Conservation (phyloP, 2,329 filamentous ascomycete species). For the Fusarium sp. region DNA sequence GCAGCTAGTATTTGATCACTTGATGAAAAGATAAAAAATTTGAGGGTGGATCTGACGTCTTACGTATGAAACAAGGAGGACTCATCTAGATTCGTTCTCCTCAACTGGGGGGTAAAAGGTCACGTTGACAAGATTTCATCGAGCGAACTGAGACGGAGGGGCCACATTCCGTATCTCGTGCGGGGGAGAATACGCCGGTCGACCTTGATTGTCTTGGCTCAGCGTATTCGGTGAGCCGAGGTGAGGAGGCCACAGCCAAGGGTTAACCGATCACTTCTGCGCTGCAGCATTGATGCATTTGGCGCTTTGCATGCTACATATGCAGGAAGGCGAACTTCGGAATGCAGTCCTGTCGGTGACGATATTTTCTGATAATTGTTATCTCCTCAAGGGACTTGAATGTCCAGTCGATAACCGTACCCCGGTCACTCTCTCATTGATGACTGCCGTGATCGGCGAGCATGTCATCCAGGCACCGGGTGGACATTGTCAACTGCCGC, state of each 20-base stretch:
- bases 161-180: constrained; percentile 5
- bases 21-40: constrained; percentile 1
- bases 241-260: constrained; percentile 27
- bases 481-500: neutral
- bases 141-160: neutral
- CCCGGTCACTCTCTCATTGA: neutral
- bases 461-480: neutral
- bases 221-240: constrained; percentile 28
- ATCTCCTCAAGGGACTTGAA: constrained; percentile 4
- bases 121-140: constrained; percentile 4
- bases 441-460: constrained; percentile 5
- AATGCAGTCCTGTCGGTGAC: constrained; percentile 10
- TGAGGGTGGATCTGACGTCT: constrained; percentile 2
- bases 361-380: constrained; percentile 3
- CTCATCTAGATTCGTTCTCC: constrained; percentile 11
- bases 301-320: neutral
- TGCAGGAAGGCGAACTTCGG: constrained; percentile 20
- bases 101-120: constrained; percentile 5
- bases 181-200: neutral
- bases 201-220: neutral
- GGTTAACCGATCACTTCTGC: neutral
- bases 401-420: neutral
- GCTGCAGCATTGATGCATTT: neutral
- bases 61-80: constrained; percentile 1
- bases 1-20: constrained; percentile 9